These are phyloP conservation scores for Zelopaecilomyces penicillatus DNA, from an alignment of 2,329 filamentous ascomycete species.

Conservation along the genomic window DNA sequence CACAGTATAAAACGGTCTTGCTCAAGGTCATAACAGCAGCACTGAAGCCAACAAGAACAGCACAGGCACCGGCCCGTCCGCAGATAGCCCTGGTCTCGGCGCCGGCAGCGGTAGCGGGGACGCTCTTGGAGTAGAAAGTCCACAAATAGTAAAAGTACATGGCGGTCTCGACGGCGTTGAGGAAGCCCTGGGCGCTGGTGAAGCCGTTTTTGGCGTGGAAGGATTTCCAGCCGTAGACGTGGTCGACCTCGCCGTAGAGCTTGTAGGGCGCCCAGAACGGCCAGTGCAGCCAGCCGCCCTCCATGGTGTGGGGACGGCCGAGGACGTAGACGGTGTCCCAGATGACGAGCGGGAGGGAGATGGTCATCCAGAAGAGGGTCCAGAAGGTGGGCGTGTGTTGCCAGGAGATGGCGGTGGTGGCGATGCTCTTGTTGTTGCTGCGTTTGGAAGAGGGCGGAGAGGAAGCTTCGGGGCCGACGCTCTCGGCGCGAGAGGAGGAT, in stretches of 20 bases:
- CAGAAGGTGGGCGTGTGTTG: constrained; percentile 36
- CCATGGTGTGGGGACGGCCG: constrained; percentile 73
- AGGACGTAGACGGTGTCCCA: constrained; percentile 81
- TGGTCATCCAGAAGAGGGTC: constrained; percentile 59
- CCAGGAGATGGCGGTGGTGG: constrained; percentile 20
- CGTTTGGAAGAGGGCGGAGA: constrained; percentile 12
- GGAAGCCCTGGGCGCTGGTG: constrained; percentile 60
- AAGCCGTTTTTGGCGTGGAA: constrained; percentile 64
- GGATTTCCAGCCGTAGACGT: constrained; percentile 72
- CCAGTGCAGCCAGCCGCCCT: constrained; percentile 62
- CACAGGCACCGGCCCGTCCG: constrained; percentile 36
- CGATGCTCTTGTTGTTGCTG: constrained; percentile 5
- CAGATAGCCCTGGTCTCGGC: constrained; percentile 24
- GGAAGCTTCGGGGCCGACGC: constrained; percentile 15
- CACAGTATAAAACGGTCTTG: constrained; percentile 55
- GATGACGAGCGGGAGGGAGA: constrained; percentile 68
- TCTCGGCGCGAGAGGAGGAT: constrained; percentile 24
- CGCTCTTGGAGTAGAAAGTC: constrained; percentile 21
- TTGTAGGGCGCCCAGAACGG: constrained; percentile 71
- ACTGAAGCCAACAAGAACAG: constrained; percentile 41
- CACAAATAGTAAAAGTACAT: constrained; percentile 53
- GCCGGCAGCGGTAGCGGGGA: constrained; percentile 10
- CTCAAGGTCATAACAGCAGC: constrained; percentile 52
- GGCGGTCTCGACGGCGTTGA: constrained; percentile 61
- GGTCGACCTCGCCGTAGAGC: constrained; percentile 71